A percentile compares a stretch with the other conserved stretches of the same genome.
These are phyloP conservation scores for Lasiosphaeriaceae sp. DNA, from an alignment of 495 filamentous ascomycete genomes.

Conservation along the genomic window DNA sequence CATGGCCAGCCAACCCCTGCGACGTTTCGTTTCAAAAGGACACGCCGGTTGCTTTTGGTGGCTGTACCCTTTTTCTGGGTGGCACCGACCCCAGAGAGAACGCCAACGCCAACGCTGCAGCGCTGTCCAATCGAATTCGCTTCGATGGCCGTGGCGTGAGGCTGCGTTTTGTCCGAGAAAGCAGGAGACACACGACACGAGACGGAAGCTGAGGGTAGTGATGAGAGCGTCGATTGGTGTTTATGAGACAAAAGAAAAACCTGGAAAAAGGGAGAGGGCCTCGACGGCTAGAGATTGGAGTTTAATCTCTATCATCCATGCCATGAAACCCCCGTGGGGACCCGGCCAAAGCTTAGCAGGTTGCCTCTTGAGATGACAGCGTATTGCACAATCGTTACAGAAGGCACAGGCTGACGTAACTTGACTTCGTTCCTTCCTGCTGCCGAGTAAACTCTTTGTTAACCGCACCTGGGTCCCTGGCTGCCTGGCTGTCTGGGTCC, in stretches of 20 bases:
- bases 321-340: conserved; percentile 1
- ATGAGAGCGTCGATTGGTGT: not conserved
- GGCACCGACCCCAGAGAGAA: too few species aligned
- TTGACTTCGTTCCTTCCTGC: too few species aligned
- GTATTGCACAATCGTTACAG: not conserved
- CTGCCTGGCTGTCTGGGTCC: too few species aligned
- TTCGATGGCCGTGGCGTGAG: not conserved
- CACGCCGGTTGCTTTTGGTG: conserved; percentile 3
- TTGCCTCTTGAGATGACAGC: not conserved
- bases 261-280: conserved; percentile 1
- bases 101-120: not conserved
- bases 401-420: not conserved
- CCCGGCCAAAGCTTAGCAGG: not conserved
- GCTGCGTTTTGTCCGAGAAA: not conserved
- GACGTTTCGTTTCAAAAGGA: conserved; percentile 14
- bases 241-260: not conserved
- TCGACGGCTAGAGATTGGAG: conserved; percentile 6
- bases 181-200: not conserved
- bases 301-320: conserved; percentile 11
- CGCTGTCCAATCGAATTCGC: conserved; percentile 4
- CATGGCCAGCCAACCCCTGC: not conserved
- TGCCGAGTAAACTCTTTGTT: too few species aligned
- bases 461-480: too few species aligned
- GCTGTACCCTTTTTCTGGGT: not conserved
- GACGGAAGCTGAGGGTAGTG: not conserved